phyloP scores from a whole-genome alignment of 495 filamentous ascomycete species.

The Penicillium waksmanii region DNA sequence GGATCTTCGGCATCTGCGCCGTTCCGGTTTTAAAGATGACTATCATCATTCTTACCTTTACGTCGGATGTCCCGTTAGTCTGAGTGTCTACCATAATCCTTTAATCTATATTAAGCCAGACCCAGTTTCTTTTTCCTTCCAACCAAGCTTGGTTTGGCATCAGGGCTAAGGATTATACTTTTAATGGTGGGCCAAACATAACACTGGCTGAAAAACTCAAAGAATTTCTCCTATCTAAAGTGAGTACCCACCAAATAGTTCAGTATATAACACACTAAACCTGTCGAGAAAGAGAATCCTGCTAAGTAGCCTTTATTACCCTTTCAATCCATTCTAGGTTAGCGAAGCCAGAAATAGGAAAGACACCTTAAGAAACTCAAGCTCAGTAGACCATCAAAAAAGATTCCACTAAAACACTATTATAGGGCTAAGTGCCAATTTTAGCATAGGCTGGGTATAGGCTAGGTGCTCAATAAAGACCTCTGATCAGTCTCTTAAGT shows the following conservation, averaged over 20 bases:
- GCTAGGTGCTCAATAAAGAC: too few relatives aligned
- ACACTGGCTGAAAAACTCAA: slow-evolving; percentile 3
- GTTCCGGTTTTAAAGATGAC: slow-evolving; percentile 7
- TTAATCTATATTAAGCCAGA: slow-evolving; percentile 1
- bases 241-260: neutral
- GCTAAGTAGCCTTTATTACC: slow-evolving; percentile 4
- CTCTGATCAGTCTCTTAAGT: too few relatives aligned
- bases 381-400: too few relatives aligned
- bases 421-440: too few relatives aligned
- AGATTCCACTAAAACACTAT: too few relatives aligned
- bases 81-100: neutral
- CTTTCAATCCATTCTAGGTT: too few relatives aligned
- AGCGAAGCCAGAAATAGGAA: too few relatives aligned
- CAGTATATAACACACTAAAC: neutral
- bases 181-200: slow-evolving; percentile 6
- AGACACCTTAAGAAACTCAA: too few relatives aligned
- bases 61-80: neutral
- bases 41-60: slow-evolving; percentile 11
- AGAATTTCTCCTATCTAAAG: slow-evolving; percentile 7
- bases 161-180: neutral
- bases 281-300: slow-evolving; percentile 4
- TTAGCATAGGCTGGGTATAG: too few relatives aligned
- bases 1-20: slow-evolving; percentile 9
- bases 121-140: neutral
- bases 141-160: slow-evolving; percentile 4